Base-by-base conservation (phyloP, 805 yeast genomes). In the Yueomyces sinensis region DNA sequence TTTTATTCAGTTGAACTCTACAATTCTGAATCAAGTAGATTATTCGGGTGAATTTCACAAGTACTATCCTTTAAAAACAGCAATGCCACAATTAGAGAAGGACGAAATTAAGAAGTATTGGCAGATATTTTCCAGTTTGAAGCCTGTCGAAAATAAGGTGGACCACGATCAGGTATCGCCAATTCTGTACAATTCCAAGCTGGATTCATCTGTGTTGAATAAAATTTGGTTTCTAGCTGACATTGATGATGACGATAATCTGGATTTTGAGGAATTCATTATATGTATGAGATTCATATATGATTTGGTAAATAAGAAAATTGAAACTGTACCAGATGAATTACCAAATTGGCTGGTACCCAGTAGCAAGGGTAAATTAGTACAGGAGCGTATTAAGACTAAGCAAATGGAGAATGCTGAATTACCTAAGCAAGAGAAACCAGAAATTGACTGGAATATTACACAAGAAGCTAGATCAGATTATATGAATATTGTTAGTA, bases 251-350 rank as follows among this genome's bases (percentile, higher is more conserved):
- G 98, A 91, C 57, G 95, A 95, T 9, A 65, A 67, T 44, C 66
- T 91, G 47, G 99, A 91, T 58, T 91, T 91, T 56, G 99, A 91
- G 59, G 99, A 91, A 61, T 91, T 91, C 58, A 91, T 96, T 52
- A 83, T 91, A 42, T 89, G 96, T 34, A 91, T 91, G 99, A 70
- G 97, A 45, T 68, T 91, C 37, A 82, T 89, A 31, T 91, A 86
- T 53, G 98, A 91, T 54, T 57, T 80, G 53, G 89, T 91, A 36
- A 87, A 91, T 56, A 83, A 87, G 14, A 70, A 68, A 27, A 54
- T 62, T 32, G 62, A 66, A 14, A 57, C 62, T 15, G 64, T 87
- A 5, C 98, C 98, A 1, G 56, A 62, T 17, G 66, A 68, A 32
- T 65, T 91, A 38, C 99, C 99, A 2, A 74, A 71, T 31, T 89